Conservation (phyloP, 106 monocot genomes). For the Allium cepa region DNA sequence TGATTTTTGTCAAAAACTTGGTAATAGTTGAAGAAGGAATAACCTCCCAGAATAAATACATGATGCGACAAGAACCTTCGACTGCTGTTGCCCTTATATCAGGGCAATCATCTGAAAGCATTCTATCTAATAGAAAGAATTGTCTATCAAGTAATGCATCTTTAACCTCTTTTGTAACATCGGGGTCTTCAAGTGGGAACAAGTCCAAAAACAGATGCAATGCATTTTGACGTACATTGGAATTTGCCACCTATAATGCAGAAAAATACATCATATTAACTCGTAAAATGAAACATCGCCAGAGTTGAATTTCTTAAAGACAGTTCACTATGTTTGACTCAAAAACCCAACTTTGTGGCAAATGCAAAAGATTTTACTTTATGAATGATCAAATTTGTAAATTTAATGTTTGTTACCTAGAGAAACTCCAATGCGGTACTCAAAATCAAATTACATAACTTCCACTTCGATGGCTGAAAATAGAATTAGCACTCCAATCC, state of each 20-base stretch:
- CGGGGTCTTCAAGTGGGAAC: conserved; percentile 96
- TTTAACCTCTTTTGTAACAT: conserved; percentile 70
- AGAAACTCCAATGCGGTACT: no score
- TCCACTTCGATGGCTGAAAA: no score
- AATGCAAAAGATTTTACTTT: no score
- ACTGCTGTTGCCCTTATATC: conserved; percentile 71
- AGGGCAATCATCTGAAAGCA: conserved; percentile 79
- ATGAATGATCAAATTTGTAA: no score
- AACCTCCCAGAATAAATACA: conserved; percentile 92
- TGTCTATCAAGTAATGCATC: conserved; percentile 75
- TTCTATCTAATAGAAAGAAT: conserved; percentile 73
- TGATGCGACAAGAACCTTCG: conserved; percentile 84
- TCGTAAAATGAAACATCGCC: no score
- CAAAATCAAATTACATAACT: no score
- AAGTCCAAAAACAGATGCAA: conserved; percentile 76
- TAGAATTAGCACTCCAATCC: no score
- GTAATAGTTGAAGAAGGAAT: conserved; percentile 79
- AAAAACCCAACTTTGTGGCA: no score
- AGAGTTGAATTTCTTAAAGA: no score
- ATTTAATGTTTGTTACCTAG: no score
- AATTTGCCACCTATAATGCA: conserved; percentile 71
- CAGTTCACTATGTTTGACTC: no score
- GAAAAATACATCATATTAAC: not conserved
- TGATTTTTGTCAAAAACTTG: conserved; percentile 59
- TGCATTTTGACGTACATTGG: conserved; percentile 87